Evolutionary conservation across 495 filamentous ascomycete species (phyloP).

Genomic region (Neurospora intermedia): DNA sequence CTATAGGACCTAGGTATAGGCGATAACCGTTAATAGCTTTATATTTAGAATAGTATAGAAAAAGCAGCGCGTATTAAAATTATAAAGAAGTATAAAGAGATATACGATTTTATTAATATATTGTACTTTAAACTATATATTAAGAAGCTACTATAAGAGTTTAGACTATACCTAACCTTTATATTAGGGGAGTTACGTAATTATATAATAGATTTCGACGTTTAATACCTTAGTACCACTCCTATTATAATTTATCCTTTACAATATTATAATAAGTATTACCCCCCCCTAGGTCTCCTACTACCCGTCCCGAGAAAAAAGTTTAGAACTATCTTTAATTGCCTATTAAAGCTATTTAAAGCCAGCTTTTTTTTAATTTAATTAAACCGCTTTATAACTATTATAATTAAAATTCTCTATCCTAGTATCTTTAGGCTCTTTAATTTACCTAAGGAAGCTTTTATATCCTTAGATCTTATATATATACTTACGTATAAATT

Average conservation of each 20-base stretch:
- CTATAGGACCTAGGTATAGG: too few species aligned
- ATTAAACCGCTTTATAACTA: background rate
- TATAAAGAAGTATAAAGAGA: background rate
- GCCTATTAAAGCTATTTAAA: background rate
- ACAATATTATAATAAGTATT: background rate
- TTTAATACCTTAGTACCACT: background rate
- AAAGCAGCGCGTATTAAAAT: background rate
- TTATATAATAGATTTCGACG: background rate
- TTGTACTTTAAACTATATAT: background rate
- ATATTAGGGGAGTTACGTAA: background rate
- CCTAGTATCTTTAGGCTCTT: background rate
- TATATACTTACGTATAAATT: background rate
- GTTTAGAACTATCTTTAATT: background rate
- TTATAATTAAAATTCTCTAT: background rate
- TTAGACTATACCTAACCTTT: too few species aligned
- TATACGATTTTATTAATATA: background rate
- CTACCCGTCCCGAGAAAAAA: too few species aligned
- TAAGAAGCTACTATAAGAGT: background rate
- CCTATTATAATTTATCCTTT: background rate
- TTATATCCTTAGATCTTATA: background rate
- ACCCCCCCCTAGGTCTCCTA: background rate
- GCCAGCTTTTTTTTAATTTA: background rate
- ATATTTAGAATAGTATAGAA: too few species aligned
- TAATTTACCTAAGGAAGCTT: background rate
- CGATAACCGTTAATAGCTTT: too few species aligned